Conservation (phyloP, 257 asterid species). For the Rehmannia glutinosa region DNA sequence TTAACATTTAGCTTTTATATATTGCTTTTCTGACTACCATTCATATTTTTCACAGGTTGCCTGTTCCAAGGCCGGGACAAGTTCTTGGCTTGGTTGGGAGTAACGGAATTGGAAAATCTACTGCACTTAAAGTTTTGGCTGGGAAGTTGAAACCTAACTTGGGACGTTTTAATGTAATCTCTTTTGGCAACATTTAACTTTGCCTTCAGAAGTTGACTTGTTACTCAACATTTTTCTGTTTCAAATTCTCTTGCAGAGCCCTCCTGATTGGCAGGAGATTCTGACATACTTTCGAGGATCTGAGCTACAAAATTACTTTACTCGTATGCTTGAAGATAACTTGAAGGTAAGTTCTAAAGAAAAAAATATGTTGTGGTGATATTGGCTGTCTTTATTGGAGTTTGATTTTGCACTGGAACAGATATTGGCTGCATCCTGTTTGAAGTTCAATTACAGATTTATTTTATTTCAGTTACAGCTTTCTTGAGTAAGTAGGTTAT, state of each 20-base stretch:
- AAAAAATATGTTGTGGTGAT: neutral
- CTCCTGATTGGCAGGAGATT: conserved; percentile 78
- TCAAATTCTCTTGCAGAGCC: conserved; percentile 36
- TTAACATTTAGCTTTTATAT: neutral
- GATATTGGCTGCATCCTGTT: no score
- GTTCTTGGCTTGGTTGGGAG: conserved; percentile 61
- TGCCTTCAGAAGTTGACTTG: neutral
- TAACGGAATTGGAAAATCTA: conserved; percentile 27
- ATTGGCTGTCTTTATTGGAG: no score
- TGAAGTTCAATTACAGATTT: no score
- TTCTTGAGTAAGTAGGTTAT: no score
- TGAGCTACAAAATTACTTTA: conserved; percentile 64
- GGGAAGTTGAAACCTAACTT: conserved; percentile 35
- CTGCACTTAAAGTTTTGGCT: conserved; percentile 28
- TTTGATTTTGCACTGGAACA: neutral
- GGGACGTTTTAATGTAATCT: conserved; percentile 49
- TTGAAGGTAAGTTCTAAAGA: conserved; percentile 48
- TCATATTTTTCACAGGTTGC: conserved; percentile 32
- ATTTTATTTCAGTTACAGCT: no score
- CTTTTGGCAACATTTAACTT: neutral
- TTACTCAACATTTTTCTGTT: neutral
- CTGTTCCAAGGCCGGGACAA: conserved; percentile 51
- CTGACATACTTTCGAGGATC: conserved; percentile 67
- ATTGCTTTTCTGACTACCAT: neutral
- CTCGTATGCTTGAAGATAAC: conserved; percentile 62